Base-by-base conservation (phyloP, 371 early-diverging fungal genomes). In the Zancudomyces culisetae region DNA sequence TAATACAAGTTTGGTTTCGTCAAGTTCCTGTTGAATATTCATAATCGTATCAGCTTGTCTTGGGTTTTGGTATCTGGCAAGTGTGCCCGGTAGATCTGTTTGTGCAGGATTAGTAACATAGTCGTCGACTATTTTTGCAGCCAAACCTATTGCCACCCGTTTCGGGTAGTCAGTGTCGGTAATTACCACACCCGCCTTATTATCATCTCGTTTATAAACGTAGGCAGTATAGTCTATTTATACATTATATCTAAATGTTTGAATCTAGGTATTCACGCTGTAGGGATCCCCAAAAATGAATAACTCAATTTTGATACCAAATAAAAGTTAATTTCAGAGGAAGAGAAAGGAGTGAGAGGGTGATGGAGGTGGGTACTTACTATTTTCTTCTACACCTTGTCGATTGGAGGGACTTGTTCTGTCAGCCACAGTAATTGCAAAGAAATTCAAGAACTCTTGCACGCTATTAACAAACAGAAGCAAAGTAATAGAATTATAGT, bases 1-100 rank as follows among this genome's bases (percentile, higher is more conserved):
- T 71, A 99, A 64, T 41, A 97, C 83, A 43, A 84, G 83, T 67
- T 92, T 97, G 0, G 98, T 98, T 67, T 98, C 94, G 59, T 98
- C 97, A 61, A 99, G 68, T 63, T 99, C 98, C 57, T 82, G 81
- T 69, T 98, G 97, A 50, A 98, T 94, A 59, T 80, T 74, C 77
- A 93, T 77, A 55, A 98, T 86, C 6, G 81, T 82, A 68, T 99
- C 98, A 4, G 88, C 89, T 56, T 85, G 78, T 54, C 85, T 77
- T 42, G 96, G 96, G 63, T 92, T 87, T 77, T 97, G 95, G 58
- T 83, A 87, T 59, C 81, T 82, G 0, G 43, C 58, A 29, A 97
- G 59, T 49, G 82, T 81, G 27, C 75, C 75, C 51, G 75, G 69
- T 41, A 94, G 64, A 47, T 22, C 35, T 24, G 23, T 42, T 27